Evolutionary conservation across 768 basidiomycete species (phyloP).

Genomic region (Mycena floridula): DNA sequence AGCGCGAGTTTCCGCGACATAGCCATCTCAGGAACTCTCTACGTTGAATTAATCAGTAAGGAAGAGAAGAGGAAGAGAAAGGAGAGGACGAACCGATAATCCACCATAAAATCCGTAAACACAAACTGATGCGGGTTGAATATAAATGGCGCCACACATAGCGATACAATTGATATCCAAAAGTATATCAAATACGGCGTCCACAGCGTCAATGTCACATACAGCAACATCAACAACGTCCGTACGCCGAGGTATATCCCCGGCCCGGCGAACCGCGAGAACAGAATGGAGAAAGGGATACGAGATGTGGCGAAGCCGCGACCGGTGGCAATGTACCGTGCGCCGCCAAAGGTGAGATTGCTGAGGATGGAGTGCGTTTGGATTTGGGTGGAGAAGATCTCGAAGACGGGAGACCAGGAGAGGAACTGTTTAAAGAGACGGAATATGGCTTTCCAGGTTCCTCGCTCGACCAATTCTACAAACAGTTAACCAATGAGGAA

Average conservation of each 20-base stretch:
- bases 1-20: conserved; percentile 95
- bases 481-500: conserved; percentile 9
- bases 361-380: conserved; percentile 96
- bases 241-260: conserved; percentile 97
- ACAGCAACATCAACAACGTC: conserved; percentile 86
- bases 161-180: conserved; percentile 90
- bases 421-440: conserved; percentile 92
- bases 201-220: conserved; percentile 90
- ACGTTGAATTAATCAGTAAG: conserved; percentile 13
- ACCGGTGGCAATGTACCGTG: conserved; percentile 97
- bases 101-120: conserved; percentile 94
- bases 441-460: conserved; percentile 84
- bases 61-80: not conserved
- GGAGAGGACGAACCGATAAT: conserved; percentile 61
- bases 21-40: conserved; percentile 99
- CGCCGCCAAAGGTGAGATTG: conserved; percentile 96
- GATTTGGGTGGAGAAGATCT: conserved; percentile 97
- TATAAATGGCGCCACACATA: conserved; percentile 94
- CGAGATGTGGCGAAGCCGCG: conserved; percentile 97
- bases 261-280: conserved; percentile 97
- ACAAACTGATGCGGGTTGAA: conserved; percentile 99
- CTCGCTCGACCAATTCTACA: conserved; percentile 90
- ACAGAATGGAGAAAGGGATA: conserved; percentile 90
- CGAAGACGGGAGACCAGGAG: conserved; percentile 92
- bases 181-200: conserved; percentile 94